Evolutionary conservation across 208 protist genomes (phyloP).

Genomic region (Acanthamoeba royreba): DNA sequence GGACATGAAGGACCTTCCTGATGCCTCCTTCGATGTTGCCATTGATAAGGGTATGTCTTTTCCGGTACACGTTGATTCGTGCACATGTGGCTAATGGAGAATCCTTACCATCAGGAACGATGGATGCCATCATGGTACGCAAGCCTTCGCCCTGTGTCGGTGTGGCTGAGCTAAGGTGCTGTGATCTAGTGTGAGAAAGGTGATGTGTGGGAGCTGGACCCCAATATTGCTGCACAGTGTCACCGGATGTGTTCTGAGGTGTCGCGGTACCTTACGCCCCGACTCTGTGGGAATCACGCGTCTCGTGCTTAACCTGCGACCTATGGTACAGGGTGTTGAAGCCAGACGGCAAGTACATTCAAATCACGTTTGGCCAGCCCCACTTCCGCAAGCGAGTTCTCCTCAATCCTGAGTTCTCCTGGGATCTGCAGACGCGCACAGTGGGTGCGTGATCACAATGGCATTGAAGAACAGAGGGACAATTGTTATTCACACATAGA

Average conservation of each 20-base stretch:
- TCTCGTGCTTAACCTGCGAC: background rate
- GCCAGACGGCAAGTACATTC: slow-evolving; percentile 48
- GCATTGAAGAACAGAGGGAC: background rate
- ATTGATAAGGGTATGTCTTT: slow-evolving; percentile 47
- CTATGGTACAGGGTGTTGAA: slow-evolving; percentile 40
- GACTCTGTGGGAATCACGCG: background rate
- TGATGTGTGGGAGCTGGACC: slow-evolving; percentile 27
- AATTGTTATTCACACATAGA: background rate
- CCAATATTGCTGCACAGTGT: background rate
- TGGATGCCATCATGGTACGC: slow-evolving; percentile 34
- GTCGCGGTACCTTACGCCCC: background rate
- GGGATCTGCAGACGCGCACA: slow-evolving; percentile 13
- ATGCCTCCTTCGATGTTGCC: slow-evolving; percentile 51
- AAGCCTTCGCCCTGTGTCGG: background rate
- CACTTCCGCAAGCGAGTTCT: slow-evolving; percentile 58
- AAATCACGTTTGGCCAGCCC: slow-evolving; percentile 63
- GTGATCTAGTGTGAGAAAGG: slow-evolving; percentile 47
- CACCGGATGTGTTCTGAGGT: slow-evolving; percentile 33
- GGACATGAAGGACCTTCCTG: slow-evolving; percentile 4
- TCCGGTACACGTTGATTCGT: background rate
- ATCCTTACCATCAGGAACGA: background rate
- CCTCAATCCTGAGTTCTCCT: slow-evolving; percentile 9
- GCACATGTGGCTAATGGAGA: background rate
- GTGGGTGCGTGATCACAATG: too few species aligned
- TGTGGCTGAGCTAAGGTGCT: too few species aligned